A percentile compares a stretch with the other conserved stretches of the same genome.
phyloP scores from a whole-genome alignment of 2,329 filamentous ascomycete genomes.

The Penicillium aurantiogriseum region DNA sequence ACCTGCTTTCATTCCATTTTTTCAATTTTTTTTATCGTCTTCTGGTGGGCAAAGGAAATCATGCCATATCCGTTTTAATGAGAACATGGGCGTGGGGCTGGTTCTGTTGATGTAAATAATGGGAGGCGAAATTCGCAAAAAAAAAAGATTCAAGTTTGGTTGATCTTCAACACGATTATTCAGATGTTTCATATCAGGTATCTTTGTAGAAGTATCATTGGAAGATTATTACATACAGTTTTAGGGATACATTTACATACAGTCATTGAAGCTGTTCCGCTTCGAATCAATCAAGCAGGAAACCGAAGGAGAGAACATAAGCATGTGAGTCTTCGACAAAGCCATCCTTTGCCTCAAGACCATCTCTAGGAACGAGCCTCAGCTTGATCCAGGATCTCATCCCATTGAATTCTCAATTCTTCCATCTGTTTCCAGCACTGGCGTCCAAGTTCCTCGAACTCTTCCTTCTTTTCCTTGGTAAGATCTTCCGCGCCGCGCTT shows the following conservation, averaged over 20 bases:
- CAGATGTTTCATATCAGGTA: not conserved
- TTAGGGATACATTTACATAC: not conserved
- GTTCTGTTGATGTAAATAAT: slow-evolving; percentile 37
- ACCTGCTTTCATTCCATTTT: slow-evolving; percentile 11
- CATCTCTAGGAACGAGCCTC: slow-evolving; percentile 20
- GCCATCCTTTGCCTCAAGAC: not conserved
- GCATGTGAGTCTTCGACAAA: not conserved
- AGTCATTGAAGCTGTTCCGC: not conserved
- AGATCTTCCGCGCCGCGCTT: slow-evolving; percentile 58
- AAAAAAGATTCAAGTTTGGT: slow-evolving; percentile 15
- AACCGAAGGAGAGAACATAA: not conserved
- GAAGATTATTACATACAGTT: not conserved
- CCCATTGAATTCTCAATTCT: slow-evolving; percentile 42
- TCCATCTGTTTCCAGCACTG: slow-evolving; percentile 46
- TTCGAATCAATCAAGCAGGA: not conserved
- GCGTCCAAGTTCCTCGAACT: slow-evolving; percentile 43
- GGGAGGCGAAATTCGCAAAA: slow-evolving; percentile 22
- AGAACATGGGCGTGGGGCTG: slow-evolving; percentile 33
- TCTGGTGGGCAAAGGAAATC: slow-evolving; percentile 26
- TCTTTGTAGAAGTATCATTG: not conserved
- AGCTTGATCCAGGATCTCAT: slow-evolving; percentile 37
- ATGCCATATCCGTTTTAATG: slow-evolving; percentile 36
- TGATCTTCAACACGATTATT: not conserved
- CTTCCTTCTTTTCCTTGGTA: slow-evolving; percentile 46
- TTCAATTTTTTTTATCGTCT: slow-evolving; percentile 14